A percentile compares a stretch with the other conserved stretches of the same genome.
Evolutionary conservation across 169 alveolate species (phyloP).

Genomic region (Plasmodium ovale): DNA sequence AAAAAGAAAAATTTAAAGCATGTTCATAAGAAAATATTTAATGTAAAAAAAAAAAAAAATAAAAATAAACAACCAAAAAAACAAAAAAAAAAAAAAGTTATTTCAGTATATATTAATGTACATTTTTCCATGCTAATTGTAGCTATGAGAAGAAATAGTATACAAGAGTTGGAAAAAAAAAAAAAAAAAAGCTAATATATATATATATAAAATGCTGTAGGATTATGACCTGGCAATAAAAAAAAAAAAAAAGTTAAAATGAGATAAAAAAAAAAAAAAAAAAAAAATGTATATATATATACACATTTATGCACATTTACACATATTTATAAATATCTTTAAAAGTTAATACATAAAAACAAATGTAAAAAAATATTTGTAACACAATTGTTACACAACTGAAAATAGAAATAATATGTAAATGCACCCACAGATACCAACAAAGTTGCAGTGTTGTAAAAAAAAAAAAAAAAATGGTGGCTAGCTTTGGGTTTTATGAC

Average conservation of each 20-base stretch:
- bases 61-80: slow-evolving; percentile 6
- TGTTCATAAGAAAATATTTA: slow-evolving; percentile 18
- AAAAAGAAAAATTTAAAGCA: slow-evolving; percentile 37
- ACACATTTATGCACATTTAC: too few species aligned
- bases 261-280: slow-evolving; percentile 21
- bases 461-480: slow-evolving; percentile 67
- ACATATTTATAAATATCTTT: slow-evolving; percentile 16
- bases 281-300: too few species aligned
- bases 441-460: slow-evolving; percentile 75
- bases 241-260: slow-evolving; percentile 32
- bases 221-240: slow-evolving; percentile 16
- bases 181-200: slow-evolving; percentile 45
- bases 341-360: slow-evolving; percentile 21
- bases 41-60: slow-evolving; percentile 19
- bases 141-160: slow-evolving; percentile 47
- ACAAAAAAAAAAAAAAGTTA: slow-evolving; percentile 50
- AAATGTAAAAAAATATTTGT: slow-evolving; percentile 24
- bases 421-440: slow-evolving; percentile 40
- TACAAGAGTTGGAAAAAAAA: slow-evolving; percentile 8
- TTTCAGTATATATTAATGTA: slow-evolving; percentile 28
- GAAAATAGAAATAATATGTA: slow-evolving; percentile 50
- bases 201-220: slow-evolving; percentile 33
- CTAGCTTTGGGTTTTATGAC: slow-evolving; percentile 66
- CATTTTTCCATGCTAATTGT: slow-evolving; percentile 33
- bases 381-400: slow-evolving; percentile 6